Percentiles rank a stretch among this genome's conserved stretches.
phyloP scores from a whole-genome alignment of 495 filamentous ascomycete genomes.

The Niebla homalea region DNA sequence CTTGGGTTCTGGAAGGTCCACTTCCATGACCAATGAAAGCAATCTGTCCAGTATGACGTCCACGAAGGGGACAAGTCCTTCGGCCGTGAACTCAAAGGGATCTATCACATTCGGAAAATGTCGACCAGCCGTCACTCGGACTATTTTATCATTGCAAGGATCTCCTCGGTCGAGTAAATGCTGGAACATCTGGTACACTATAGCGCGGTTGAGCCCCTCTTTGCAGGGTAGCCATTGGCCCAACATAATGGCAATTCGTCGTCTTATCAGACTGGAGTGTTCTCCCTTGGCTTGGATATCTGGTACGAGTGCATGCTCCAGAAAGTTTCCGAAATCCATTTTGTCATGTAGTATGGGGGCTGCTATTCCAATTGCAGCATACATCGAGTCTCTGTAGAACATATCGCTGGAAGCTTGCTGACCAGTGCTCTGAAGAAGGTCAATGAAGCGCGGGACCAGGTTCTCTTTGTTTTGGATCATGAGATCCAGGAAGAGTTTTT shows the following conservation, averaged over 20 bases:
- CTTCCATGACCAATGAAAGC: slow-evolving; percentile 63
- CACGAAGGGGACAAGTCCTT: slow-evolving; percentile 61
- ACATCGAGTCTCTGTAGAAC: slow-evolving; percentile 80
- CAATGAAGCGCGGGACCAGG: slow-evolving; percentile 59
- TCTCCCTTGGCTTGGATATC: slow-evolving; percentile 67
- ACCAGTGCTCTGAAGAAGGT: slow-evolving; percentile 56
- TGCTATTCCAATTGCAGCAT: slow-evolving; percentile 79
- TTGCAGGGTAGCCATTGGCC: slow-evolving; percentile 81
- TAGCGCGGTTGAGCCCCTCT: slow-evolving; percentile 44
- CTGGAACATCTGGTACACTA: slow-evolving; percentile 82
- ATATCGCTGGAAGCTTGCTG: slow-evolving; percentile 38
- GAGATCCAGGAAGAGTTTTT: slow-evolving; percentile 87
- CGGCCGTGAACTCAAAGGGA: slow-evolving; percentile 63
- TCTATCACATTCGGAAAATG: slow-evolving; percentile 69
- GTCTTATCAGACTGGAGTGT: slow-evolving; percentile 73
- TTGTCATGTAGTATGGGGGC: slow-evolving; percentile 51
- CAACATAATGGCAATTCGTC: slow-evolving; percentile 75
- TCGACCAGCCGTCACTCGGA: slow-evolving; percentile 78
- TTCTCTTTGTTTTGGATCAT: slow-evolving; percentile 73
- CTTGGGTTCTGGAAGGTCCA: slow-evolving; percentile 75
- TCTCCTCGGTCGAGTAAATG: slow-evolving; percentile 72
- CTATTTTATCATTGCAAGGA: slow-evolving; percentile 74
- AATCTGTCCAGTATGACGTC: slow-evolving; percentile 52
- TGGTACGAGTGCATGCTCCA: slow-evolving; percentile 56
- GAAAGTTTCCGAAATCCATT: slow-evolving; percentile 71